A percentile compares a stretch with the other conserved stretches of the same genome.
phyloP scores from a whole-genome alignment of 2,329 filamentous ascomycete genomes.

The Hypocrella siamensis region DNA sequence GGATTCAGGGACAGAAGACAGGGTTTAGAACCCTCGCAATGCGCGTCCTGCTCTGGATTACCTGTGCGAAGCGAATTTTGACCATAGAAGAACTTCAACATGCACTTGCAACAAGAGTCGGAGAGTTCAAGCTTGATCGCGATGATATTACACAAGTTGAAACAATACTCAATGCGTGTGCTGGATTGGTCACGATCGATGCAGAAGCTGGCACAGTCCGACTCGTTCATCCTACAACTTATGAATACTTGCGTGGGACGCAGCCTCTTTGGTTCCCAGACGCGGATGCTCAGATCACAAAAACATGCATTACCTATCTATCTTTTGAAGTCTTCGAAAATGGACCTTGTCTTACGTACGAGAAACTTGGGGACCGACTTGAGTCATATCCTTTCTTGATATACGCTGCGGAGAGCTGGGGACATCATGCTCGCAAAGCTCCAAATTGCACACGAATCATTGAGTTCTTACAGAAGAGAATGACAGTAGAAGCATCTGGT shows the following conservation, averaged over 20 bases:
- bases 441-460: background rate
- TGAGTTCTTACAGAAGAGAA: background rate
- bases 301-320: conserved; percentile 1
- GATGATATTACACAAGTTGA: background rate
- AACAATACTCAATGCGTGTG: background rate
- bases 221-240: conserved; percentile 1
- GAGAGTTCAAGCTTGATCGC: background rate
- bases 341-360: background rate
- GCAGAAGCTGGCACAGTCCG: background rate
- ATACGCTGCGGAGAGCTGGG: background rate
- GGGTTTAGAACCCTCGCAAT: background rate
- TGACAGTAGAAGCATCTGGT: background rate
- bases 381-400: background rate
- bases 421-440: background rate
- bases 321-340: background rate
- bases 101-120: background rate
- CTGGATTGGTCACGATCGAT: background rate
- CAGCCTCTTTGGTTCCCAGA: background rate
- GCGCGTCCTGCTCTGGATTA: background rate
- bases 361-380: background rate
- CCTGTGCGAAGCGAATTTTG: background rate
- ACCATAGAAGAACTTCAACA: background rate
- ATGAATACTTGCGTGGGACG: background rate
- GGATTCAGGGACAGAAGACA: background rate
- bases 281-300: background rate